phyloP scores from a whole-genome alignment of 192 early-diverging fungal genomes.

The Coemansia biformis region DNA sequence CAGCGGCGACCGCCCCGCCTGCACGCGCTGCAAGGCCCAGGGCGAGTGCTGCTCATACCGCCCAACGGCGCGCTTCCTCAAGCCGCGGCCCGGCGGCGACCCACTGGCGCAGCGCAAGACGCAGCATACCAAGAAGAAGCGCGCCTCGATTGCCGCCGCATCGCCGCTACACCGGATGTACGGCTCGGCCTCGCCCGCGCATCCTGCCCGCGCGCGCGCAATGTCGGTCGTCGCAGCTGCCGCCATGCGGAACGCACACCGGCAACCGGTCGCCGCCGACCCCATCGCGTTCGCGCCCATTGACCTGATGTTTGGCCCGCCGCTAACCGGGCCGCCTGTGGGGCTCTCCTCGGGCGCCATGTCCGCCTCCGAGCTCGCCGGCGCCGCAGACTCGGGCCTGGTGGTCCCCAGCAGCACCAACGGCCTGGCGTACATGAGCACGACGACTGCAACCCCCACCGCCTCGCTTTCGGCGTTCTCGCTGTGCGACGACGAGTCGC shows the following conservation, averaged over 20 bases:
- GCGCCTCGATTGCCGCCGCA: conserved; percentile 9
- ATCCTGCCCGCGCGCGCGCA: conserved; percentile 25
- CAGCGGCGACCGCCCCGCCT: conserved; percentile 34
- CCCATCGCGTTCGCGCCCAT: conserved; percentile 18
- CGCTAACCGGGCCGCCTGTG: not conserved
- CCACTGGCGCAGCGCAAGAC: conserved; percentile 6
- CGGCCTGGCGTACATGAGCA: conserved; percentile 39
- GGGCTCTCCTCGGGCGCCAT: conserved; percentile 1
- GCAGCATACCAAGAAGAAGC: conserved; percentile 17
- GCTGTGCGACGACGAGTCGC: conserved; percentile 3
- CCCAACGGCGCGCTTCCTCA: conserved; percentile 36
- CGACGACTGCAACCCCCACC: conserved; percentile 1
- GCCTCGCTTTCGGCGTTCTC: not conserved
- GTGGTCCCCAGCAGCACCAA: not conserved
- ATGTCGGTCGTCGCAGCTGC: conserved; percentile 24
- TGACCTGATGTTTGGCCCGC: conserved; percentile 24
- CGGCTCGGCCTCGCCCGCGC: not conserved
- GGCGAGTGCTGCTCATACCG: conserved; percentile 32
- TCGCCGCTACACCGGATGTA: not conserved
- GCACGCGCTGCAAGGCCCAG: conserved; percentile 34
- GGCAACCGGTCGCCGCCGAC: not conserved
- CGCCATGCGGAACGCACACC: conserved; percentile 4
- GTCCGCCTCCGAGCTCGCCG: conserved; percentile 3
- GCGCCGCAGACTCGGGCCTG: not conserved
- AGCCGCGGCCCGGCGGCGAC: conserved; percentile 10